Base-by-base conservation (phyloP, 306 rosid species). In the Glycyrrhiza uralensis region DNA sequence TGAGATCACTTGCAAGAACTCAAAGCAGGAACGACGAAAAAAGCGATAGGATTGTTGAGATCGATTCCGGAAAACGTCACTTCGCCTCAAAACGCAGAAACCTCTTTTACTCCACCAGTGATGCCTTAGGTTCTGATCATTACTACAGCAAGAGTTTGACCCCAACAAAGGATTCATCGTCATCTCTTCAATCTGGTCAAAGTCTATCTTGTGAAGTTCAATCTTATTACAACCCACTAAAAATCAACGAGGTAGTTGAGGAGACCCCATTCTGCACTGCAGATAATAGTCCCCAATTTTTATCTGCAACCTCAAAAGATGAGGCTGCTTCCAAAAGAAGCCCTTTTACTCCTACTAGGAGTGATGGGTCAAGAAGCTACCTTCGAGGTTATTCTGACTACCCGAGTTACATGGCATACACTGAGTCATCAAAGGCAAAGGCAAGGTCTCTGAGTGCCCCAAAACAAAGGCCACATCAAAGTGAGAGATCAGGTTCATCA, bases 371-470 rank as follows among this genome's bases (percentile, higher is more conserved):
- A 0, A 86, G 80, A 81, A 87, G 85, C 79, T 86, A 75, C 67
- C 24, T 85, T 20, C 82, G 80, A 32, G 88, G 95, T 4, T 81
- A 77, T 61, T 71, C 88, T 0, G 96, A 87, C 35, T 71, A 82
- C 71, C 99, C 96, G 0, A 89, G 74, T 81, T 94, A 94, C 85
- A 94, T 94, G 99, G 87, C 91, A 3, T 87, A 55, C 65, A 94
- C 99, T 0, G 83, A 89, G 80, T 94, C 99, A 23, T 91, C 99
- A 1, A 87, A 77, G 72, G 99, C 99, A 0, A 91, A 91, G 58
- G 84, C 76, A 1, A 83, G 97, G 63, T 91, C 99, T 7, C 60
- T 81, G 1, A 94, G 99, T 66, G 99, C 95, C 44, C 99, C 97
- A 6, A 89, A 81, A 79, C 99, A 94, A 81, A 84, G 96, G 80